These are phyloP conservation scores for Geotrichum fermentans DNA, from an alignment of 1,139 yeast genomes.

Conservation along the genomic window DNA sequence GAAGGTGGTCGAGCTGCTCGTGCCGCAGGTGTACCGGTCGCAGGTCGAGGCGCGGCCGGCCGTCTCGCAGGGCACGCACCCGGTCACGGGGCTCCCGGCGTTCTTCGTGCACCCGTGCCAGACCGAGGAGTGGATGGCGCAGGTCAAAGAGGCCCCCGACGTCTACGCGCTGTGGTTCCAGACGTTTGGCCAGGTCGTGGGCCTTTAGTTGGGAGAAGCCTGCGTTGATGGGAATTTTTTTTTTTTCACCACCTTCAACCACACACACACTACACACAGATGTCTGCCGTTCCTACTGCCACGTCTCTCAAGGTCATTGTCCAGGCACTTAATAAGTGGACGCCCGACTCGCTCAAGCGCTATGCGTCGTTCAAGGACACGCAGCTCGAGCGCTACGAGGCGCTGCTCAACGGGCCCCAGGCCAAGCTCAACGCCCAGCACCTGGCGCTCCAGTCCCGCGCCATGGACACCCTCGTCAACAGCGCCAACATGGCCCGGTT, in stretches of 20 bases:
- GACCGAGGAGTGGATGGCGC: slow-evolving; percentile 29
- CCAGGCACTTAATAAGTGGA: slow-evolving; percentile 26
- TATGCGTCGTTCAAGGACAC: slow-evolving; percentile 34
- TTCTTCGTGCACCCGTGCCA: slow-evolving; percentile 41
- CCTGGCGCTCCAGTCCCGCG: slow-evolving; percentile 30
- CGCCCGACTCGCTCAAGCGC: slow-evolving; percentile 33
- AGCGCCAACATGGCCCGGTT: slow-evolving; percentile 24
- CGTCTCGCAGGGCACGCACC: slow-evolving; percentile 36
- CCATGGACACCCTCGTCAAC: slow-evolving; percentile 28
- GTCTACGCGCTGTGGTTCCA: slow-evolving; percentile 26
- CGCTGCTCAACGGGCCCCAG: slow-evolving; percentile 25
- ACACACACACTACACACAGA: slow-evolving; percentile 2
- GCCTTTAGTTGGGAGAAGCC: slow-evolving; percentile 3
- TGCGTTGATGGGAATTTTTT: not conserved
- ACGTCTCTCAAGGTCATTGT: slow-evolving; percentile 25
- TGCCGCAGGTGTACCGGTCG: slow-evolving; percentile 16
- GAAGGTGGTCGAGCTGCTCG: slow-evolving; percentile 20
- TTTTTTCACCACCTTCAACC: slow-evolving; percentile 7
- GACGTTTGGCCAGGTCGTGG: slow-evolving; percentile 29
- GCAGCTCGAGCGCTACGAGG: slow-evolving; percentile 31
- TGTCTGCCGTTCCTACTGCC: slow-evolving; percentile 20
- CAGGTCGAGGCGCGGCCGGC: slow-evolving; percentile 8
- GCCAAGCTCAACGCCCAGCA: slow-evolving; percentile 27
- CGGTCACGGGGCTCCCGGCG: slow-evolving; percentile 33
- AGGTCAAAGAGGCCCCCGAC: slow-evolving; percentile 6